Evolutionary conservation across 83 land plant genomes (phyloP), one percentile per base, ranked within the genome.

Genomic region (Picea abies): DNA sequence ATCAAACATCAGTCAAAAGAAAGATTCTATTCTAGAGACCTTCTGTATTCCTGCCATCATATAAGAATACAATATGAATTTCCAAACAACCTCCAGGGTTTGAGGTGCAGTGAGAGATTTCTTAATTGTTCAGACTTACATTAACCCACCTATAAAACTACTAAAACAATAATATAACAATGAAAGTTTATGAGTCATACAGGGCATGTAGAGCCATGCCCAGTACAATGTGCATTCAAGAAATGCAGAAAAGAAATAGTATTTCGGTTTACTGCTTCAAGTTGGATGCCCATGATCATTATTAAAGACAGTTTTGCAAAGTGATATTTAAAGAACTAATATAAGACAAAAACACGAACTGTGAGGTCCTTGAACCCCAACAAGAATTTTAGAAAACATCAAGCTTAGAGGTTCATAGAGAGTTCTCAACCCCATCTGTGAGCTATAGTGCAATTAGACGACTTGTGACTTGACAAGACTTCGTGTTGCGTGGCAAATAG

Each of bases 11-110:
- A 44, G 25, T 20, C 20, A 20, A 39, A 3, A 44, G 56, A 73
- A 26, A 41, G 22, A 8, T 73, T 73, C 56, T 23, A 20, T 73
- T 44, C n/a, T 44, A 73, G 22, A n/a, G 77, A 20, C 22, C 41
- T 73, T 9, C 22, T 44, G 47, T 23, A 73, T 17, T 44, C 77
- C 77, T 73, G 56, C 15, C 77, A 73, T 39, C 56, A 73, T 22
- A 73, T 73, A 47, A 73, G 56, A 73, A n/a, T 8, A 19, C 5
- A 44, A 73, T 4, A 9, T 73, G 56, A 73, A 73, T 73, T 73
- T 20, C 47, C 77, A 73, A 52, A 52, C 26, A 44, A 41, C 41
- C 5, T 72, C 14, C 44, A 72, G 52, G 52, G 4, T 37, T 37
- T 41, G 19, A 5, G n/a, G 20, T 52, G 56, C 12, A 8, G n/a